Base-by-base conservation (phyloP, 2,329 filamentous ascomycete species). In the Hypoxylon sp. region DNA sequence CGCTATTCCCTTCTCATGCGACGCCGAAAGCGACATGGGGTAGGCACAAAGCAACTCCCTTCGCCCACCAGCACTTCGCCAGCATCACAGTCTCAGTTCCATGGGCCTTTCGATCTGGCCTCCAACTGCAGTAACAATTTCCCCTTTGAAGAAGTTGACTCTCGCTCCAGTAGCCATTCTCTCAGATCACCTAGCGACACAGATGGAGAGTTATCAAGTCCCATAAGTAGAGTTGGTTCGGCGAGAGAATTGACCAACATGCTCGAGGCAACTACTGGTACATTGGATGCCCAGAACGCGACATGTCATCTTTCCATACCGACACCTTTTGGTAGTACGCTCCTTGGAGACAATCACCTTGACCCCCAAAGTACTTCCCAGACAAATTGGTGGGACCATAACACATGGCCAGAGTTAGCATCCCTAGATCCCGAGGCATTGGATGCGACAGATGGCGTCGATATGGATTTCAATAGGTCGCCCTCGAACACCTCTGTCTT, bases 1-100 rank as follows among this genome's bases (percentile, higher is more conserved):
- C 51, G 69, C 14, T 63, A 71, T 50, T 67, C 66, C 3, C 63
- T 71, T 13, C 50, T 71, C 10, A 57, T 64, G 59, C 69, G 69
- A 31, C 69, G 67, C 35, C 39, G 59, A n/a, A 66, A 67, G 59
- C 67, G 67, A 6, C 66, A 65, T 13, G 61, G 24, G 13, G 31
- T 17, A 22, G 17, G 39, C n/a, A n/a, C 17, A 22, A 22, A 44
- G 19, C 39, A 44, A 22, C 39, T 44, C 17, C 17, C 39, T 10
- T 44, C 39, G 8, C 39, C 39, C 3, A 22, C 17, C 39, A 44
- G 39, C 17, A 44, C 39, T 44, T 19, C 39, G 10, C 39, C 39
- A n/a, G 3, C 39, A 19, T 44, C 39, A 22, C 17, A 17, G n/a
- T 44, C 39, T 19, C 39, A n/a, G 17, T 22, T 22, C 39, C 5